Base-by-base conservation (phyloP, 225 moss, liverwort and hornwort genomes). In the Physcomitrium patens region DNA sequence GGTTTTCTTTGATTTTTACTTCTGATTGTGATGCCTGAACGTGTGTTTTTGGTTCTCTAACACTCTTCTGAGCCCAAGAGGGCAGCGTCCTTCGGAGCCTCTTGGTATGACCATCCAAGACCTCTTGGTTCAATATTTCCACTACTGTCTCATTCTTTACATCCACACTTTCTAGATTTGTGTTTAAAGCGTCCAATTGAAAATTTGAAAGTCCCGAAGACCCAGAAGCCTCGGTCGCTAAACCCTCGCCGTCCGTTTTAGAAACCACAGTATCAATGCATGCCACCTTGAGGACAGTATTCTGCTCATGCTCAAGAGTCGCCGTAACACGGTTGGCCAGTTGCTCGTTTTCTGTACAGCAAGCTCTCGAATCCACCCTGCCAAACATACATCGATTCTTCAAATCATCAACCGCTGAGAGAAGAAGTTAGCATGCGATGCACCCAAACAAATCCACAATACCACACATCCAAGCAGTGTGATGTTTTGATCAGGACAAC, bases 21-120 rank as follows among this genome's bases (percentile, higher is more conserved):
- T 45, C 12, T 3, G 60, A 27, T 17, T 55, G 63, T 31, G 27
- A 17, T 43, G 3, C 46, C 56, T 52, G 43, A 31, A 15, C 47
- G 44, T 12, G 77, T 64, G 7, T 17, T 26, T 9, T 18, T 14
- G 17, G 27, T 22, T 78, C 74, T 10, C 47, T 62, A 67, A 46
- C 47, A 41, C 26, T 75, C 68, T 74, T 78, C 64, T 73, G 78
- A 65, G 56, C 59, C 92, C 92, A 90, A 69, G 67, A 65, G 62
- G 92, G 92, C 62, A 92, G 78, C 37, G 53, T 79, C 76, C 90
- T 89, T 56, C 61, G 51, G 18, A 69, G 22, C 59, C 45, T 24
- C 19, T 66, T 77, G 53, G 48, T 12, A 20, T 41, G 48, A 12
- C 47, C 61, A 67, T 59, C 46, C 26, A 37, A 5, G 10, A 51